phyloP scores from a whole-genome alignment of 495 filamentous ascomycete species.

The Aspergillus sclerotiicarbonarius region DNA sequence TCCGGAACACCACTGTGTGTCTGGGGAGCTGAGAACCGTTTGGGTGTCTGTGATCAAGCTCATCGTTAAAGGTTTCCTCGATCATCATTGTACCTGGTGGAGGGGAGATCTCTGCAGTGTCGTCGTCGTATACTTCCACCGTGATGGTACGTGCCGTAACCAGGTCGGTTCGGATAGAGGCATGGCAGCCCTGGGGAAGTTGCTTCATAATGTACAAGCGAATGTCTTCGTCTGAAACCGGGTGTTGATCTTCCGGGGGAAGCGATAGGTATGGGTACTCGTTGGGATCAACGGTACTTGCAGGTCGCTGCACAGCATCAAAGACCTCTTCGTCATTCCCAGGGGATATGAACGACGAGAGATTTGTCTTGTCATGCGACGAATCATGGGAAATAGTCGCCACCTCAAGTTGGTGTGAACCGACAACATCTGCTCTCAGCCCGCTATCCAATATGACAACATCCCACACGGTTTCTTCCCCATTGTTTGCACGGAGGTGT shows the following conservation, averaged over 20 bases:
- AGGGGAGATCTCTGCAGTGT: constrained; percentile 56
- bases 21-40: constrained; percentile 28
- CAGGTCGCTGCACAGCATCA: constrained; percentile 46
- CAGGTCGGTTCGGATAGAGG: constrained; percentile 64
- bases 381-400: constrained; percentile 18
- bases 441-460: constrained; percentile 71
- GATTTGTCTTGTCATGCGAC: constrained; percentile 18
- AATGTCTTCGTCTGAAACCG: constrained; percentile 45
- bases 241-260: constrained; percentile 31
- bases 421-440: constrained; percentile 57
- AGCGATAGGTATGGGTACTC: constrained; percentile 27
- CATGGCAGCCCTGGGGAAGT: constrained; percentile 43
- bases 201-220: constrained; percentile 46
- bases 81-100: constrained; percentile 67
- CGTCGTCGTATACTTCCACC: constrained; percentile 65
- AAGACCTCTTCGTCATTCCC: constrained; percentile 41
- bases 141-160: constrained; percentile 69
- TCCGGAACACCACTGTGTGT: constrained; percentile 47
- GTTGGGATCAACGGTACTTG: constrained; percentile 23
- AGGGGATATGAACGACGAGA: constrained; percentile 40
- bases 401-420: constrained; percentile 35
- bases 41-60: constrained; percentile 23
- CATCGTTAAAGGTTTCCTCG: constrained; percentile 51
- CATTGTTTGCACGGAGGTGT: constrained; percentile 47
- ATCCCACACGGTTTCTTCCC: constrained; percentile 73